These are phyloP conservation scores for Penicillium fimorum DNA, from an alignment of 495 filamentous ascomycete genomes.

Conservation along the genomic window DNA sequence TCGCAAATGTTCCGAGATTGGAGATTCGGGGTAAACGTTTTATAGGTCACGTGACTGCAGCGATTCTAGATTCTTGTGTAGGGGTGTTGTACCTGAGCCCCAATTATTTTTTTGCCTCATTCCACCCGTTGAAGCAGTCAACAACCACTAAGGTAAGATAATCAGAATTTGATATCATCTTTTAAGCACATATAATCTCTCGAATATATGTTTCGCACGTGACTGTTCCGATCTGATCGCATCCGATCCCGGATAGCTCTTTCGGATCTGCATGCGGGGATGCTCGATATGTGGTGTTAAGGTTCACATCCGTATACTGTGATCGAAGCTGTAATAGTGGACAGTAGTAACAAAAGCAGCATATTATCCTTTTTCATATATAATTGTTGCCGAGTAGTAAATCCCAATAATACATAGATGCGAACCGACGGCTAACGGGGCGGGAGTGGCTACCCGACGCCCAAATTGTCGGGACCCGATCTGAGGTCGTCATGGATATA, in stretches of 20 bases:
- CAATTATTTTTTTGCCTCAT: not conserved
- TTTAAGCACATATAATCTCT: not conserved
- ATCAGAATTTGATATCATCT: not conserved
- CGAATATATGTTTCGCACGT: conserved; percentile 4
- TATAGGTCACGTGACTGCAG: not conserved
- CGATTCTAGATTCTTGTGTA: not conserved
- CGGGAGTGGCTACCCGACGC: conserved; percentile 20
- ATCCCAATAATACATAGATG: conserved; percentile 7
- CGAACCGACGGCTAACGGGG: conserved; percentile 17
- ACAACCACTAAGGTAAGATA: not conserved
- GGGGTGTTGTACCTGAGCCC: not conserved
- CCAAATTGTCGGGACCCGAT: conserved; percentile 10
- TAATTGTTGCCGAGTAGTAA: not conserved
- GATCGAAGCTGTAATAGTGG: not conserved
- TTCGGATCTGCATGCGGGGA: conserved; percentile 26
- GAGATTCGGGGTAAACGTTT: conserved; percentile 7
- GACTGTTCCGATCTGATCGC: conserved; percentile 26
- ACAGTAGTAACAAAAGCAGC: not conserved
- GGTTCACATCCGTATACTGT: not conserved
- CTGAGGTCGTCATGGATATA: conserved; percentile 18
- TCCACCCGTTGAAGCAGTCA: not conserved
- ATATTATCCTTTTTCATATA: not conserved
- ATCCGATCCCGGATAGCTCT: conserved; percentile 17
- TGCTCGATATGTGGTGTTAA: not conserved
- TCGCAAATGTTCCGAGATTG: not conserved